Conservation (phyloP, 2,329 filamentous ascomycete genomes). For the Fusarium oxysporum region DNA sequence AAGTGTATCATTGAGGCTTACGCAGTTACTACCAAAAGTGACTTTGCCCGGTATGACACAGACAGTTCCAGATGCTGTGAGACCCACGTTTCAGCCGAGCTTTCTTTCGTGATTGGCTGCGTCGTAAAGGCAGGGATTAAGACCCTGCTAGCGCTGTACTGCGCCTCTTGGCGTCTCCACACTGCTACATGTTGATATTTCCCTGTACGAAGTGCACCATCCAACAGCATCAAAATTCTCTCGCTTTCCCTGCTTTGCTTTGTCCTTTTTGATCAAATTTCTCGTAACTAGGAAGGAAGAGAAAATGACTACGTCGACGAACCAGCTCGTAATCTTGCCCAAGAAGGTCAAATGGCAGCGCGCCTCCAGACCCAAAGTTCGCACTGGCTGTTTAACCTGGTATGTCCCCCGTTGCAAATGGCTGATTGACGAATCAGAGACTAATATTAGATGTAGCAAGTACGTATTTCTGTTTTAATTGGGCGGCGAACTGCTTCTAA, state of each 20-base stretch:
- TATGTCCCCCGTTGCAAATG: neutral
- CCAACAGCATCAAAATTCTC: slow-evolving; percentile 13
- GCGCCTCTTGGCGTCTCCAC: slow-evolving; percentile 8
- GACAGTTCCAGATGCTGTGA: neutral
- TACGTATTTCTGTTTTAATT: neutral
- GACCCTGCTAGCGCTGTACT: neutral
- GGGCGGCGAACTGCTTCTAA: neutral
- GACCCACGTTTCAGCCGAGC: neutral
- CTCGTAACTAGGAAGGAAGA: neutral
- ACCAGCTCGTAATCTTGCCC: slow-evolving; percentile 5
- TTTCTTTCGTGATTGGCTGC: neutral
- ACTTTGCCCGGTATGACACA: slow-evolving; percentile 1
- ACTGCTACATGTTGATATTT: neutral
- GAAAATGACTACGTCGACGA: neutral
- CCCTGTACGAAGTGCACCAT: slow-evolving; percentile 1
- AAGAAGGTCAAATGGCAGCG: slow-evolving; percentile 29
- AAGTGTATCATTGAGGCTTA: neutral
- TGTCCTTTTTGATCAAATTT: neutral
- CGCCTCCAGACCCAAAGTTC: slow-evolving; percentile 31
- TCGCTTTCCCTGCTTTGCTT: neutral
- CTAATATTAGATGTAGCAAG: slow-evolving; percentile 5
- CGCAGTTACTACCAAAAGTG: neutral
- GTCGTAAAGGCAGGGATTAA: slow-evolving; percentile 4
- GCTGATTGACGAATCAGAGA: neutral
- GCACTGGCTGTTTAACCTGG: slow-evolving; percentile 41